phyloP scores from a whole-genome alignment of 371 early-diverging fungal species.

The Rhizopus sp. region DNA sequence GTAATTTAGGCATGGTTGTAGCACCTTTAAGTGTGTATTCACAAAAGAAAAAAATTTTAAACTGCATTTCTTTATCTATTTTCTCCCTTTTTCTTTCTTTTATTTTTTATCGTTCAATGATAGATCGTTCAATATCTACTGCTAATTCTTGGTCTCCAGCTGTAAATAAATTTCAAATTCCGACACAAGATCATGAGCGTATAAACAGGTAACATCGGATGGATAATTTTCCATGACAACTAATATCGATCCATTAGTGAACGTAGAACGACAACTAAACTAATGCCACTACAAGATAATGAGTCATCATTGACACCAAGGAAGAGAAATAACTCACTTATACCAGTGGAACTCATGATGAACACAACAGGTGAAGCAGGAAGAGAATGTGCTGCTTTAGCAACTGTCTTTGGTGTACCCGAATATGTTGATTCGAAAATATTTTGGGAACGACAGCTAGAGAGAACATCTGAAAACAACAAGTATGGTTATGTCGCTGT shows the following conservation, averaged over 20 bases:
- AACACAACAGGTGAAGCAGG: slow-evolving; percentile 39
- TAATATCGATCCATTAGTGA: not conserved
- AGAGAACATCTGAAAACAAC: slow-evolving; percentile 1
- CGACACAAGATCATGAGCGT: slow-evolving; percentile 11
- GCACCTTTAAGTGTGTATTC: slow-evolving; percentile 2
- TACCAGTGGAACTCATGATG: slow-evolving; percentile 39
- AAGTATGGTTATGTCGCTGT: slow-evolving; percentile 21
- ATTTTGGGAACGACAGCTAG: slow-evolving; percentile 39
- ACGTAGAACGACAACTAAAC: slow-evolving; percentile 3
- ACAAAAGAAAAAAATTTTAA: slow-evolving; percentile 3
- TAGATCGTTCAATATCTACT: slow-evolving; percentile 14
- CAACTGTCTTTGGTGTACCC: slow-evolving; percentile 52
- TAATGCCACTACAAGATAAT: slow-evolving; percentile 23
- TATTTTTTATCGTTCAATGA: slow-evolving; percentile 12
- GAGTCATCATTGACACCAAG: slow-evolving; percentile 20
- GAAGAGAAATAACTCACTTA: slow-evolving; percentile 47
- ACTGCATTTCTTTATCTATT: not conserved
- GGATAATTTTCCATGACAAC: too few relatives aligned
- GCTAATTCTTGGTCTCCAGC: slow-evolving; percentile 18
- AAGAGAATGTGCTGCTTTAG: slow-evolving; percentile 47
- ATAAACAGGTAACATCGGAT: slow-evolving; percentile 5
- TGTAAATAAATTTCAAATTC: slow-evolving; percentile 18
- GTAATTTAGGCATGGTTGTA: slow-evolving; percentile 8
- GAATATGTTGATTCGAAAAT: slow-evolving; percentile 49
- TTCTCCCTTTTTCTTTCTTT: not conserved